These are phyloP conservation scores for Gentiana dahurica DNA, from an alignment of 257 asterid genomes.

Conservation along the genomic window DNA sequence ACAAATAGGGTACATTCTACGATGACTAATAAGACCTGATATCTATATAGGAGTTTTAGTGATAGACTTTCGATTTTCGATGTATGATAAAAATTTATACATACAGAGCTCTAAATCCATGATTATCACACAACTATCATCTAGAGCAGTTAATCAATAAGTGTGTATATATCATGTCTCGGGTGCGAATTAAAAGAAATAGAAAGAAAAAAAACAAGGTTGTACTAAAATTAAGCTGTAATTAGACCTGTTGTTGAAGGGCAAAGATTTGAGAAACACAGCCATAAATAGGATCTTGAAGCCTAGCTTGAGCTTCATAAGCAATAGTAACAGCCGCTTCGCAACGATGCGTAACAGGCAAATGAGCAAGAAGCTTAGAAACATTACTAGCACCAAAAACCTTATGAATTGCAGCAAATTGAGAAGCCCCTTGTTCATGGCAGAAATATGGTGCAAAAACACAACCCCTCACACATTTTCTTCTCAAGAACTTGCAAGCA, in stretches of 20 bases:
- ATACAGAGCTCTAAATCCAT: no score
- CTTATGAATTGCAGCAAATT: constrained; percentile 12
- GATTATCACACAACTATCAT: no score
- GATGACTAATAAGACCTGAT: no score
- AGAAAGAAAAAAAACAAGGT: no score
- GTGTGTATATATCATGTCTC: no score
- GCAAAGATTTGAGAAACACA: constrained; percentile 62
- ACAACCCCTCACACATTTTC: constrained; percentile 57
- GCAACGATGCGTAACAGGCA: constrained; percentile 43
- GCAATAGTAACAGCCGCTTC: constrained; percentile 63
- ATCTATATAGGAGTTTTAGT: no score
- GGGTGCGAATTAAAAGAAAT: no score
- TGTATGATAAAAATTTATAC: no score
- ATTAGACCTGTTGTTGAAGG: constrained; percentile 11
- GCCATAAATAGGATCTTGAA: constrained; percentile 72
- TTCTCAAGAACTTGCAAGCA: constrained; percentile 65
- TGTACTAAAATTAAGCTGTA: background rate
- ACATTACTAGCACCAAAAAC: constrained; percentile 13
- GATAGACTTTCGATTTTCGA: no score
- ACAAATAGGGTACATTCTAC: no score
- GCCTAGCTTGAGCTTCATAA: constrained; percentile 70
- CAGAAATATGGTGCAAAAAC: constrained; percentile 64
- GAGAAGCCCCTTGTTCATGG: constrained; percentile 60
- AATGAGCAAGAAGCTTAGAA: constrained; percentile 22
- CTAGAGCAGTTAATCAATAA: no score